A percentile compares a stretch with the other conserved stretches of the same genome.
These are phyloP conservation scores for Botrytis porri DNA, from an alignment of 2,329 filamentous ascomycete genomes.

Conservation along the genomic window DNA sequence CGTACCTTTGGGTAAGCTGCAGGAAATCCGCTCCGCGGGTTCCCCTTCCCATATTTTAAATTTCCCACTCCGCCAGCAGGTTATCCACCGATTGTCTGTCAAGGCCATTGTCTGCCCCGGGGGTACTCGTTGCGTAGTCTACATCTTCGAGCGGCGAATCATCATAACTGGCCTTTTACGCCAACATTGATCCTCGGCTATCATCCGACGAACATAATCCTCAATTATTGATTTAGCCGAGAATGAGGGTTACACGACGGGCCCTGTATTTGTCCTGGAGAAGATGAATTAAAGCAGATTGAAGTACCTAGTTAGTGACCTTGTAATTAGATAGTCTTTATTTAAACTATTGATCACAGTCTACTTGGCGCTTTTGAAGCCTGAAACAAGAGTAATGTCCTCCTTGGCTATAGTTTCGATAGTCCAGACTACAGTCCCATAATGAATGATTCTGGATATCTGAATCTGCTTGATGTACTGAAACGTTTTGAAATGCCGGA, in stretches of 20 bases:
- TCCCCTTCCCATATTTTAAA: no score
- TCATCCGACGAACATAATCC: not conserved
- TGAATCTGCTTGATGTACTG: not conserved
- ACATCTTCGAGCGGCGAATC: not conserved
- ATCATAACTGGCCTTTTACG: not conserved
- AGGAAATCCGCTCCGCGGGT: no score
- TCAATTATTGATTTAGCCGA: not conserved
- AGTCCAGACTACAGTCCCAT: not conserved
- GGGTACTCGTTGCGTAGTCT: not conserved
- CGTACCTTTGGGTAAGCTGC: no score
- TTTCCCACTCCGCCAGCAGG: no score
- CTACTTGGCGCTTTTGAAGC: not conserved
- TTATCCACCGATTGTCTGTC: no score
- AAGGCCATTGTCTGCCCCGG: no score
- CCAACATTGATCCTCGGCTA: not conserved
- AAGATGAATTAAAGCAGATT: not conserved
- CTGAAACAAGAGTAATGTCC: not conserved
- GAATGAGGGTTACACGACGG: not conserved
- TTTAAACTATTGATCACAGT: not conserved
- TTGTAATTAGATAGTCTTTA: not conserved
- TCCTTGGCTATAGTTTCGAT: not conserved
- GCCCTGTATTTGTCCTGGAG: not conserved
- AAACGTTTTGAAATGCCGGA: no score
- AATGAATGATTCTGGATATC: not conserved
- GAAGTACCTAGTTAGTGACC: not conserved